Evolutionary conservation across 257 asterid genomes (phyloP), one percentile per base, ranked within the genome.

Genomic region (Fraxinus americana): DNA sequence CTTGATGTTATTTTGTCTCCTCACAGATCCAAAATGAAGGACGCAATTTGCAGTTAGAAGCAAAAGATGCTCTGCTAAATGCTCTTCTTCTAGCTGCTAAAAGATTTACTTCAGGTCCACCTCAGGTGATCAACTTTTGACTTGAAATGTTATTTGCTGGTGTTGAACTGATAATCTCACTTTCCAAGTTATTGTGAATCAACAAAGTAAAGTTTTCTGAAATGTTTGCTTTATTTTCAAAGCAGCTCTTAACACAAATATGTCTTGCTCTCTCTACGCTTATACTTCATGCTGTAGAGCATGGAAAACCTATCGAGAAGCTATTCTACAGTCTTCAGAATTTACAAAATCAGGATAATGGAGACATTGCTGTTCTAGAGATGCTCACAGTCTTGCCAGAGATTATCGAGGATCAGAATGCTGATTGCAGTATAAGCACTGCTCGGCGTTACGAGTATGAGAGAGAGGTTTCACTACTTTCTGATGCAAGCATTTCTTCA

Each of bases 191-290:
- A n/a, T 23, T 48, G 7, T 41, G 21, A 39, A 39, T 76, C 30
- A 29, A 67, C 61, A 10, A 70, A 27, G 34, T 54, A 23, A 27
- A 29, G 59, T 80, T 75, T 77, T 75, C 84, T 90, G 76, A 88
- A 67, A 63, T 76, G 61, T 59, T 71, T 72, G 70, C 69, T 71
- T 81, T 76, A 12, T 76, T 61, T 71, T 34, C n/a, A 4, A 73
- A 81, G 74, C 97, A 93, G 98, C 97, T 93, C 74, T 83, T 93
- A 75, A 93, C 98, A 39, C 98, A 93, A 90, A 88, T 93, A 27
- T 93, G 98, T 86, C 97, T 93, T 82, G 96, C 98, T 73, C 93
- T 92, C 80, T 88, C 96, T 66, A 83, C 91, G 54, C 92, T 93
- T 71, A 84, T 90, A 71, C 91, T 93, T 82, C 92, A 84, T 82